Conservation (phyloP, 148 eudicot species). For the Fagopyrum esculentum region DNA sequence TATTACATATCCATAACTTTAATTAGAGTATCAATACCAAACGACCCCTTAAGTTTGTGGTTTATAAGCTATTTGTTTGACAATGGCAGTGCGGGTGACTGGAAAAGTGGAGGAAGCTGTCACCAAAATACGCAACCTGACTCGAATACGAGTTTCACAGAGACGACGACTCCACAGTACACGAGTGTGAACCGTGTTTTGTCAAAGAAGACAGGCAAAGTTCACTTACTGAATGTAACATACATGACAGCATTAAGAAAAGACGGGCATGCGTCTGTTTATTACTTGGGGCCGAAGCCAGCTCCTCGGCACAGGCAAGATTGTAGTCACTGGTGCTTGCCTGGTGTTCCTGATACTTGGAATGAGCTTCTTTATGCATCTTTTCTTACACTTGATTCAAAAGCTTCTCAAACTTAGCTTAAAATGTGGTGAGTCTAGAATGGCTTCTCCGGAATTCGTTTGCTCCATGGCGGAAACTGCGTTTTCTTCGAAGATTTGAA, state of each 20-base stretch:
- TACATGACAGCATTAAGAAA: conserved; percentile 50
- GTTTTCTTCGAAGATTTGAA: neutral
- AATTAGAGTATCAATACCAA: no score
- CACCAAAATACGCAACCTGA: conserved; percentile 62
- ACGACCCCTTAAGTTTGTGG: no score
- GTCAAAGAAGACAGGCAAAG: conserved; percentile 14
- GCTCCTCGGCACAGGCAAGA: conserved; percentile 63
- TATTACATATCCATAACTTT: no score
- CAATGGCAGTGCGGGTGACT: conserved; percentile 57
- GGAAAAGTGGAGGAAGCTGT: conserved; percentile 77
- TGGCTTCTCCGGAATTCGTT: neutral
- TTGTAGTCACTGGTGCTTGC: conserved; percentile 96
- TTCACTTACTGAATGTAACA: conserved; percentile 56
- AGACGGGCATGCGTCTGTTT: conserved; percentile 76
- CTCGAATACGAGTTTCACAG: conserved; percentile 23
- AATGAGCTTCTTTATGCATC: conserved; percentile 67
- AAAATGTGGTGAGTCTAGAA: neutral
- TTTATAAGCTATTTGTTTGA: no score
- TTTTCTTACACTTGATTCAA: conserved; percentile 35
- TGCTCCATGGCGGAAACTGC: no score
- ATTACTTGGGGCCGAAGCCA: conserved; percentile 41
- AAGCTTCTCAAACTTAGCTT: neutral
- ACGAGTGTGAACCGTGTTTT: conserved; percentile 29
- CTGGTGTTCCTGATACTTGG: conserved; percentile 89
- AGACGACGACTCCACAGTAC: conserved; percentile 25